Conservation (phyloP, 2,329 filamentous ascomycete genomes). For the Polychaeton citri region DNA sequence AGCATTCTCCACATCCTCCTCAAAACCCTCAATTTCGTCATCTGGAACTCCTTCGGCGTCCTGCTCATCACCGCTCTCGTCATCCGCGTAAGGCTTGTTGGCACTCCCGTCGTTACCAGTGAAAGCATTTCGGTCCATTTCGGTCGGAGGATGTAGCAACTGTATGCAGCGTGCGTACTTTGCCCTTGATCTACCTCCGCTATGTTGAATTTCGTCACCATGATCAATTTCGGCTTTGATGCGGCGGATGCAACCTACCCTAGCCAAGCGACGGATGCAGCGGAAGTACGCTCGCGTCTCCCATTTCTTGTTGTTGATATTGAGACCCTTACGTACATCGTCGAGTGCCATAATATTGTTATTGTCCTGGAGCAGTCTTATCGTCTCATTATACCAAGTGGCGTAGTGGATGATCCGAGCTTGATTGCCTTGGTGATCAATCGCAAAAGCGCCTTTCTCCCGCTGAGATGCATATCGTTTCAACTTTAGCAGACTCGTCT, state of each 20-base stretch:
- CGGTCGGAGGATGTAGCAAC: slow-evolving; percentile 25
- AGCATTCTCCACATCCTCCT: slow-evolving; percentile 16
- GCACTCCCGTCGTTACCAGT: neutral
- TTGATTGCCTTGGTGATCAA: slow-evolving; percentile 5
- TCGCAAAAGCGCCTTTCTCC: slow-evolving; percentile 2
- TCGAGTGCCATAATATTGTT: slow-evolving; percentile 36
- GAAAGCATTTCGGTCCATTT: slow-evolving; percentile 15
- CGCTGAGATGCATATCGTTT: slow-evolving; percentile 29
- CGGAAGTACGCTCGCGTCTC: slow-evolving; percentile 26
- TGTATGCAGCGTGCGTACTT: slow-evolving; percentile 24
- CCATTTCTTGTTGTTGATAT: slow-evolving; percentile 20
- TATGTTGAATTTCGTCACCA: neutral
- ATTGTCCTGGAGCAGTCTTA: slow-evolving; percentile 35
- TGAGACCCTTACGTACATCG: slow-evolving; percentile 38
- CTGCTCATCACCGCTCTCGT: slow-evolving; percentile 8
- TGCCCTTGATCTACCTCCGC: neutral
- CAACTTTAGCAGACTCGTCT: slow-evolving; percentile 44
- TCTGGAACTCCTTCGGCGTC: slow-evolving; percentile 16
- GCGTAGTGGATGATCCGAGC: slow-evolving; percentile 27
- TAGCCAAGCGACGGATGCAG: slow-evolving; percentile 26
- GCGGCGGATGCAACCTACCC: slow-evolving; percentile 26
- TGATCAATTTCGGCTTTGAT: slow-evolving; percentile 17
- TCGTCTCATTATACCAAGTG: slow-evolving; percentile 35
- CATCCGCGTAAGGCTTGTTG: neutral
- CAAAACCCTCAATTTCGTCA: slow-evolving; percentile 14